Conservation (phyloP, 306 rosid genomes). For the Medicago truncatula region DNA sequence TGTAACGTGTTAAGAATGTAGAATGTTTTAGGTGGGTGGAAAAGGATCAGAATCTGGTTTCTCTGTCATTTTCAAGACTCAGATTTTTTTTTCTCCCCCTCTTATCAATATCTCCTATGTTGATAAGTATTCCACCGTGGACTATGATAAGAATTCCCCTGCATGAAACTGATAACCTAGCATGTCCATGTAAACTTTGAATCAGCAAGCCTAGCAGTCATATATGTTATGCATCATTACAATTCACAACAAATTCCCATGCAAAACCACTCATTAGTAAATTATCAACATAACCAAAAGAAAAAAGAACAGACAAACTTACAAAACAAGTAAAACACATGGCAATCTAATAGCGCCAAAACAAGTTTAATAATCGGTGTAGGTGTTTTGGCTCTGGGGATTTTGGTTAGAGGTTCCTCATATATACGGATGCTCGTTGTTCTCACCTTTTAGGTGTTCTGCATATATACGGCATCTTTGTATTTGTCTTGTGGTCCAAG, state of each 20-base stretch:
- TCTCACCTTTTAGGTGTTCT: too few species aligned
- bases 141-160: constrained; percentile 37
- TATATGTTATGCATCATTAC: neutral
- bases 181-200: constrained; percentile 29
- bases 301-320: neutral
- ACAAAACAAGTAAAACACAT: neutral
- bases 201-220: constrained; percentile 15
- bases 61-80: constrained; percentile 47
- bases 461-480: too few species aligned
- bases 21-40: constrained; percentile 57
- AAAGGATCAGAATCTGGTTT: constrained; percentile 69
- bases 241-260: neutral
- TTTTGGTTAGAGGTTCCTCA: too few species aligned
- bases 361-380: too few species aligned
- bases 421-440: too few species aligned
- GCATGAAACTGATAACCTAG: constrained; percentile 8
- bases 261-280: neutral
- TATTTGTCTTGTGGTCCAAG: too few species aligned
- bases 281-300: neutral
- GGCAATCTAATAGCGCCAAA: too few species aligned
- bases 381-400: too few species aligned
- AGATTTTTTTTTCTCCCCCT: constrained; percentile 45
- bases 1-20: constrained; percentile 46
- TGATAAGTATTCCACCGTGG: constrained; percentile 60
- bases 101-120: constrained; percentile 52